A percentile compares a stretch with the other conserved stretches of the same genome.
Conservation (phyloP, 2,329 filamentous ascomycete genomes). For the Penicillium brevicompactum region DNA sequence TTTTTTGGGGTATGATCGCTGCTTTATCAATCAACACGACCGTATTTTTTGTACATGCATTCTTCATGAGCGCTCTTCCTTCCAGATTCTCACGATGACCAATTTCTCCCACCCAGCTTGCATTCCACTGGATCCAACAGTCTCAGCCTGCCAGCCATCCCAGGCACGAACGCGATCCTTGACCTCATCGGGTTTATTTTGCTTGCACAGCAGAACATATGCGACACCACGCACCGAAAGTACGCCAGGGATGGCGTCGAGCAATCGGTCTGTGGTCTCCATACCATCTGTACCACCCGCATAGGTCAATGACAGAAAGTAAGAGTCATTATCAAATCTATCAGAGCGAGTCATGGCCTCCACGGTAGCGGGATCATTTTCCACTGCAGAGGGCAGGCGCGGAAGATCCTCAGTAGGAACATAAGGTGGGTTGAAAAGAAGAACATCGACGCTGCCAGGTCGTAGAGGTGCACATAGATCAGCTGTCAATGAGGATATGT, state of each 20-base stretch:
- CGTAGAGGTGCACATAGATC: slow-evolving; percentile 70
- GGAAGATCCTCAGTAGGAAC: slow-evolving; percentile 83
- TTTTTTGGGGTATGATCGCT: no score
- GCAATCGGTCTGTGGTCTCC: slow-evolving; percentile 82
- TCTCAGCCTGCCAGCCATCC: slow-evolving; percentile 72
- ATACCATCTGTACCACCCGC: slow-evolving; percentile 89
- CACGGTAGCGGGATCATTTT: slow-evolving; percentile 28
- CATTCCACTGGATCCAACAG: slow-evolving; percentile 79
- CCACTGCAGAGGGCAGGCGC: slow-evolving; percentile 40
- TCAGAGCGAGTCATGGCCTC: slow-evolving; percentile 30
- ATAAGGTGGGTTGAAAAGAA: slow-evolving; percentile 97
- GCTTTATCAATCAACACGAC: no score
- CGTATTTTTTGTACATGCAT: neutral
- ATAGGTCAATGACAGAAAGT: slow-evolving; percentile 81
- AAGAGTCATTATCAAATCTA: slow-evolving; percentile 76
- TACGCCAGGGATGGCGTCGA: slow-evolving; percentile 67
- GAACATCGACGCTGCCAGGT: slow-evolving; percentile 68
- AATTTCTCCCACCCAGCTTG: slow-evolving; percentile 93
- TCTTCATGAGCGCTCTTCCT: slow-evolving; percentile 29
- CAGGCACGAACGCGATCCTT: slow-evolving; percentile 63
- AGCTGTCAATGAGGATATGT: slow-evolving; percentile 67
- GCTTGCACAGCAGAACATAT: slow-evolving; percentile 85
- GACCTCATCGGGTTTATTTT: slow-evolving; percentile 80
- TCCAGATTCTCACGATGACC: slow-evolving; percentile 85
- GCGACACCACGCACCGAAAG: slow-evolving; percentile 73